phyloP scores from a whole-genome alignment of 2,329 filamentous ascomycete genomes.

The Fonsecaea multimorphosa region DNA sequence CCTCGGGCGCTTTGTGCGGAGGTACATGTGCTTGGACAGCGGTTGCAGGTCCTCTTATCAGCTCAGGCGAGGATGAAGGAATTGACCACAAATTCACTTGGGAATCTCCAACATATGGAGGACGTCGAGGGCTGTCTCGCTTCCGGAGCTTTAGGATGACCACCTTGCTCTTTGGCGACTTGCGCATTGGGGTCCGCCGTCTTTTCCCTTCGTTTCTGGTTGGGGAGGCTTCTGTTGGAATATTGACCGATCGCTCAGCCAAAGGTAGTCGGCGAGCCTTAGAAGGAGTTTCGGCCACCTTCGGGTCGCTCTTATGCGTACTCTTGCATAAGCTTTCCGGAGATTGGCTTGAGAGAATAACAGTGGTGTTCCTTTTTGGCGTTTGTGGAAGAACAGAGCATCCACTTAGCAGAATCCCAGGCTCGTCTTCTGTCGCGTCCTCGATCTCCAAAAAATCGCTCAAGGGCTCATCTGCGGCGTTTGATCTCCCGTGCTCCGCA shows the following conservation, averaged over 20 bases:
- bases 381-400: conserved; percentile 17
- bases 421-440: conserved; percentile 32
- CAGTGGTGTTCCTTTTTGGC: conserved; percentile 21
- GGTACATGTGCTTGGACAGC: neutral
- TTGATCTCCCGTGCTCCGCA: neutral
- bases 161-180: conserved; percentile 26
- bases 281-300: conserved; percentile 25
- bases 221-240: conserved; percentile 1
- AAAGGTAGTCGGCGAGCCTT: conserved; percentile 26
- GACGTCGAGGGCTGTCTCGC: conserved; percentile 8
- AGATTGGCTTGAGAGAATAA: conserved; percentile 37
- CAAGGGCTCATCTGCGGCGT: neutral
- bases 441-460: conserved; percentile 28
- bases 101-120: conserved; percentile 29
- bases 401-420: neutral
- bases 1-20: neutral
- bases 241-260: conserved; percentile 30
- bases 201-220: conserved; percentile 19
- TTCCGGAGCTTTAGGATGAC: conserved; percentile 34
- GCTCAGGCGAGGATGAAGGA: conserved; percentile 33
- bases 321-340: conserved; percentile 35
- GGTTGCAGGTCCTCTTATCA: neutral
- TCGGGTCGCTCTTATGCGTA: conserved; percentile 18
- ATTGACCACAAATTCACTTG: conserved; percentile 36
- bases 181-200: conserved; percentile 8